phyloP scores from a whole-genome alignment of 2,329 filamentous ascomycete species.

The Penicillium sp. region DNA sequence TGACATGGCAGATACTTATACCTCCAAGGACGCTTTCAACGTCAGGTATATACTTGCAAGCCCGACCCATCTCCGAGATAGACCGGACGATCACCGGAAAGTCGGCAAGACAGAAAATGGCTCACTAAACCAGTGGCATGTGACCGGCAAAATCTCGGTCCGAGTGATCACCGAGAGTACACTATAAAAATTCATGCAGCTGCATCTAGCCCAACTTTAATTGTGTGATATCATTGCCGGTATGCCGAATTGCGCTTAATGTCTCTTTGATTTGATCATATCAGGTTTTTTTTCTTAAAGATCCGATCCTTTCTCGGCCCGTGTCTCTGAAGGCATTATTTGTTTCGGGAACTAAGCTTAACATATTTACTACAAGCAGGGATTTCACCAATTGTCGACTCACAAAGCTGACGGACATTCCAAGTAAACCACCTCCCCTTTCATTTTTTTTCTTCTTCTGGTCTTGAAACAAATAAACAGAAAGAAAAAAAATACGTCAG shows the following conservation, averaged over 20 bases:
- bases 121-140: neutral
- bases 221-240: neutral
- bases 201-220: neutral
- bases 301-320: neutral
- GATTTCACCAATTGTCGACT: neutral
- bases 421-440: neutral
- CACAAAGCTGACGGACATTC: neutral
- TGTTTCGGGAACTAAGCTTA: neutral
- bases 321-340: neutral
- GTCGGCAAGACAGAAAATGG: neutral
- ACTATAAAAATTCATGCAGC: neutral
- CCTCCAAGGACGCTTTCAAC: neutral
- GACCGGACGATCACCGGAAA: constrained; percentile 1
- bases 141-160: neutral
- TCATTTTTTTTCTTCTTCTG: neutral
- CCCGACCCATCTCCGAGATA: constrained; percentile 24
- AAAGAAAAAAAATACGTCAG: neutral
- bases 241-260: neutral
- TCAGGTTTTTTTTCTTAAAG: neutral
- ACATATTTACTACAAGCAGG: neutral
- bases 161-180: neutral
- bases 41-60: neutral
- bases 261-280: neutral
- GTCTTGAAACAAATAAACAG: neutral
- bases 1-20: constrained; percentile 15